These are phyloP conservation scores for Ziziphus jujuba DNA, from an alignment of 306 rosid species.

Conservation along the genomic window DNA sequence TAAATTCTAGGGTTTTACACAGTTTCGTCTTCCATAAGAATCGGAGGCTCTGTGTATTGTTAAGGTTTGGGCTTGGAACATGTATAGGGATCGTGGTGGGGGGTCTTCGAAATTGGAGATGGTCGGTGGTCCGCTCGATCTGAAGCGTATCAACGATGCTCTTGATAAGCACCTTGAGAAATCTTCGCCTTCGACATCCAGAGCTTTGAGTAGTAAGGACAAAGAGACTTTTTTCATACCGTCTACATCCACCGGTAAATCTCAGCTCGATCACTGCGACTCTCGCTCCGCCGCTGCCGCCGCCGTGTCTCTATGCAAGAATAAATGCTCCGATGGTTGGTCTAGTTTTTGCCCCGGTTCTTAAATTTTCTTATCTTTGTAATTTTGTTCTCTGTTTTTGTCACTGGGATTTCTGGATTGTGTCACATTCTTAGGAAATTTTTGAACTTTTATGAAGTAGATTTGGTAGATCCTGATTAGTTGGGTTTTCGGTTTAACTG, in stretches of 20 bases:
- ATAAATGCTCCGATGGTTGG: constrained; percentile 58
- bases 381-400: too few relatives aligned
- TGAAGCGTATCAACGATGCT: constrained; percentile 70
- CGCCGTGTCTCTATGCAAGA: constrained; percentile 42
- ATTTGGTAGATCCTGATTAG: not conserved
- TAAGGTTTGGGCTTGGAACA: constrained; percentile 13
- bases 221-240: constrained; percentile 51
- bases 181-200: constrained; percentile 57
- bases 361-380: not conserved
- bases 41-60: not conserved
- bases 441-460: not conserved
- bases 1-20: constrained; percentile 6
- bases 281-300: constrained; percentile 29
- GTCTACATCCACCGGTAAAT: constrained; percentile 53
- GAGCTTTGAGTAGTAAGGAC: constrained; percentile 45
- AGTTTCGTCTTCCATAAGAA: not conserved
- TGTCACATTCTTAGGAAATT: too few relatives aligned
- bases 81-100: constrained; percentile 52
- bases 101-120: constrained; percentile 59
- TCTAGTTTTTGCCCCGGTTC: not conserved
- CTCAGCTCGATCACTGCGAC: constrained; percentile 60
- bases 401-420: too few relatives aligned
- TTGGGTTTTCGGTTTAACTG: not conserved
- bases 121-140: constrained; percentile 49
- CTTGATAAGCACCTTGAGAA: constrained; percentile 66